These are phyloP conservation scores for Coniochaeta hoffmannii DNA, from an alignment of 2,329 filamentous ascomycete genomes.

Conservation along the genomic window DNA sequence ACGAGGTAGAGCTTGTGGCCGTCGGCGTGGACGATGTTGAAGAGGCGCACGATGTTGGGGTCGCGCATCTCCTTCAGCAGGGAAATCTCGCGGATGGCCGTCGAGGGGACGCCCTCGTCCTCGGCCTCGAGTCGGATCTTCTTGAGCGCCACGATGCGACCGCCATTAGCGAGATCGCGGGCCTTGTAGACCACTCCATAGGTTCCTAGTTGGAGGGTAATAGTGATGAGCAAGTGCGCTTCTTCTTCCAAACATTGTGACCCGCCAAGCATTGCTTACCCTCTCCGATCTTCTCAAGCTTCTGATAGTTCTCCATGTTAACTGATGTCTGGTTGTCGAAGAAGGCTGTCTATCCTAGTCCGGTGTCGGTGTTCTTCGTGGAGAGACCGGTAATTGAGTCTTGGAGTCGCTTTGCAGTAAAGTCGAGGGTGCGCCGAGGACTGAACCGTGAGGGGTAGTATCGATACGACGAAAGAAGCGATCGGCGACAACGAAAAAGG, in stretches of 20 bases:
- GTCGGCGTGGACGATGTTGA: conserved; percentile 88
- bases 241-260: neutral
- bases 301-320: conserved; percentile 83
- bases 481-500: neutral
- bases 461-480: neutral
- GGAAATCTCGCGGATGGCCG: conserved; percentile 85
- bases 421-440: neutral
- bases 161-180: conserved; percentile 67
- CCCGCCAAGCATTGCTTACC: conserved; percentile 41
- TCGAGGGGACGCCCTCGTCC: conserved; percentile 84
- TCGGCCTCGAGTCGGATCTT: conserved; percentile 89
- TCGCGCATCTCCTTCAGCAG: conserved; percentile 89
- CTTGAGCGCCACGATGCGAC: conserved; percentile 82
- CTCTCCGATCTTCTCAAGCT: conserved; percentile 88
- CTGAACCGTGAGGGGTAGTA: neutral
- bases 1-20: conserved; percentile 89
- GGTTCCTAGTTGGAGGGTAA: conserved; percentile 49
- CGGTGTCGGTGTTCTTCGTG: neutral
- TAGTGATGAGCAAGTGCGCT: neutral
- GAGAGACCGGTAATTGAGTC: neutral
- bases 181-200: conserved; percentile 93
- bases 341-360: neutral
- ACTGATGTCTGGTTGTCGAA: neutral
- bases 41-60: conserved; percentile 74
- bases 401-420: neutral